Evolutionary conservation across 2,329 filamentous ascomycete genomes (phyloP).

Genomic region (Tympanopsis confertula): DNA sequence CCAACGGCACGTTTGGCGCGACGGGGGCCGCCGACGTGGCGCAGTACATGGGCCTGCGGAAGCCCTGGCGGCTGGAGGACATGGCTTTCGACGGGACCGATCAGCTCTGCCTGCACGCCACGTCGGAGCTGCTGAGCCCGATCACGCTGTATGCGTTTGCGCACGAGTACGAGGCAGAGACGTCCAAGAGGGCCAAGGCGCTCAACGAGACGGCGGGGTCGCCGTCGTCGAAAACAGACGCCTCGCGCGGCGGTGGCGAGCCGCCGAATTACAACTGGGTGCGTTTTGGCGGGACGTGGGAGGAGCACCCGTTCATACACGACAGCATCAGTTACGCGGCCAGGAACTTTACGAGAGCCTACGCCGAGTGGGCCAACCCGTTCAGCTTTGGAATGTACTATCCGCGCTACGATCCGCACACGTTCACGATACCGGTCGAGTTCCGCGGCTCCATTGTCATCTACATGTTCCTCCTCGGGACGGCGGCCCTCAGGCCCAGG

Average conservation of each 20-base stretch:
- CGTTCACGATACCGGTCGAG: slow-evolving; percentile 28
- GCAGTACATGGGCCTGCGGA: slow-evolving; percentile 14
- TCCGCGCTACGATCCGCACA: slow-evolving; percentile 26
- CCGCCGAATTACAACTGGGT: slow-evolving; percentile 16
- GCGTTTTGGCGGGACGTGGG: slow-evolving; percentile 26
- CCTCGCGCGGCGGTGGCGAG: slow-evolving; percentile 4
- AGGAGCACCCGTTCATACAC: slow-evolving; percentile 26
- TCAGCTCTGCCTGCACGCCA: slow-evolving; percentile 20
- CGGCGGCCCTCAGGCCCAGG: slow-evolving; percentile 19
- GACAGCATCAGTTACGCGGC: slow-evolving; percentile 23
- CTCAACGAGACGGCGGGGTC: slow-evolving; percentile 3
- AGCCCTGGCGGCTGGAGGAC: slow-evolving; percentile 14
- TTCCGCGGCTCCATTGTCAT: slow-evolving; percentile 26
- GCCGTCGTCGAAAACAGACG: slow-evolving; percentile 4
- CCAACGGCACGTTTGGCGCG: slow-evolving; percentile 14
- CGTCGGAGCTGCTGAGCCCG: slow-evolving; percentile 14
- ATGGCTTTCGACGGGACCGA: slow-evolving; percentile 14
- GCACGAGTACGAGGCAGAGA: slow-evolving; percentile 6
- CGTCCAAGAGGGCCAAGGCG: slow-evolving; percentile 2
- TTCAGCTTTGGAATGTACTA: slow-evolving; percentile 26
- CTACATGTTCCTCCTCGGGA: slow-evolving; percentile 25
- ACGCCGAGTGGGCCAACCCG: slow-evolving; percentile 26
- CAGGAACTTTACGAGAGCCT: slow-evolving; percentile 22
- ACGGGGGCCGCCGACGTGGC: slow-evolving; percentile 15
- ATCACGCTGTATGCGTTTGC: slow-evolving; percentile 15